Evolutionary conservation across 1,139 yeast genomes (phyloP).

Genomic region (Yamadazyma mexicana): DNA sequence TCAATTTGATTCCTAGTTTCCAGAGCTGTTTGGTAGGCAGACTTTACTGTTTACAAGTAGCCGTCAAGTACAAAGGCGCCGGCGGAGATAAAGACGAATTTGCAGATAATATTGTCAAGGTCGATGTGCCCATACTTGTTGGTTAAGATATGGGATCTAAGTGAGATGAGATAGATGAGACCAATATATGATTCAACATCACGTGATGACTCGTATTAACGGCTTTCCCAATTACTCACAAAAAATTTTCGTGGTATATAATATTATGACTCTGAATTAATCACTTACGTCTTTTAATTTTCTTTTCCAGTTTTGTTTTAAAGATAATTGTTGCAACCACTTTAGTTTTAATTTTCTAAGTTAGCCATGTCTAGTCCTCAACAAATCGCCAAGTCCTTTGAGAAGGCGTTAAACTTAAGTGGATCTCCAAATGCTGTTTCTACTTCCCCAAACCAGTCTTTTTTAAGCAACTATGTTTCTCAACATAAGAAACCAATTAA

Average conservation of each 20-base stretch:
- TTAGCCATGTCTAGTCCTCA: slow-evolving; percentile 66
- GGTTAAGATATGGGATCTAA: too few species aligned
- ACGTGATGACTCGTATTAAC: slow-evolving; percentile 3
- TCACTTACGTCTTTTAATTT: slow-evolving; percentile 1
- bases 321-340: too few species aligned
- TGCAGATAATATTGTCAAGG: slow-evolving; percentile 34
- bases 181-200: slow-evolving; percentile 1
- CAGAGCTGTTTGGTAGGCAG: slow-evolving; percentile 48
- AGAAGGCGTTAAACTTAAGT: slow-evolving; percentile 52
- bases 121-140: slow-evolving; percentile 44
- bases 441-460: slow-evolving; percentile 66
- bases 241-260: slow-evolving; percentile 1
- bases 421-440: slow-evolving; percentile 70
- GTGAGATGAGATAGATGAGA: slow-evolving; percentile 11
- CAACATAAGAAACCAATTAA: slow-evolving; percentile 53
- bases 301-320: too few species aligned
- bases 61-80: slow-evolving; percentile 40
- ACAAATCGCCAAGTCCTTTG: slow-evolving; percentile 63
- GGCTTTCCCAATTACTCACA: slow-evolving; percentile 8
- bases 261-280: slow-evolving; percentile 9
- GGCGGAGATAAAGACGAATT: slow-evolving; percentile 35
- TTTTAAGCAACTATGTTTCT: slow-evolving; percentile 44
- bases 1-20: slow-evolving; percentile 43
- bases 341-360: too few species aligned
- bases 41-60: slow-evolving; percentile 40